Conservation (phyloP, 306 rosid genomes). For the Nissolia schottii region DNA sequence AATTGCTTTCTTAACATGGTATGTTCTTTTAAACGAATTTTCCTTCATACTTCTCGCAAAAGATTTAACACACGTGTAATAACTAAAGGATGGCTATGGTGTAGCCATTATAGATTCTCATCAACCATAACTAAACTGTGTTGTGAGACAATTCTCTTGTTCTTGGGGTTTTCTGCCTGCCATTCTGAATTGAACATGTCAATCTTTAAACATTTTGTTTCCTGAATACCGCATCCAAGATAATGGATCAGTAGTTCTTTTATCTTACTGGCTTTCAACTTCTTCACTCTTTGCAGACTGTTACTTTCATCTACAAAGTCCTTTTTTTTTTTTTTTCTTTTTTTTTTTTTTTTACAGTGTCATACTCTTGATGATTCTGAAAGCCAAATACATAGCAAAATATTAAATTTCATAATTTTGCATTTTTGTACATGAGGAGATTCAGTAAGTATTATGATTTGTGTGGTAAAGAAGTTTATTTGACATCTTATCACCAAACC, state of each 20-base stretch:
- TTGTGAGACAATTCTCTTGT: not conserved
- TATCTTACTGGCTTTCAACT: not conserved
- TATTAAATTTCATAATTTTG: not conserved
- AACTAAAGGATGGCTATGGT: not conserved
- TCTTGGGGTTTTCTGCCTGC: not conserved
- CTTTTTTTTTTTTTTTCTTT: not conserved
- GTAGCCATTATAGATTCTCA: not conserved
- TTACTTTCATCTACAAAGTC: not conserved
- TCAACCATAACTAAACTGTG: not conserved
- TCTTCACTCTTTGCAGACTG: not conserved
- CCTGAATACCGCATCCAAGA: not conserved
- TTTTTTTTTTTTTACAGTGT: not conserved
- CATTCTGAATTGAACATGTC: not conserved
- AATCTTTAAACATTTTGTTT: not conserved
- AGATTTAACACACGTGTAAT: not conserved
- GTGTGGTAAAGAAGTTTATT: not conserved
- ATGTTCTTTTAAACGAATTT: not conserved
- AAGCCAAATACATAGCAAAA: not conserved
- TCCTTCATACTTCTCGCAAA: not conserved
- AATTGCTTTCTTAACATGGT: slow-evolving; percentile 4
- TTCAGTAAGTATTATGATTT: not conserved
- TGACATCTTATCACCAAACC: not conserved
- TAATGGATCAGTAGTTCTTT: not conserved
- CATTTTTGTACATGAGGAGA: not conserved
- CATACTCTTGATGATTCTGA: not conserved